Conservation (phyloP, 73 alveolate species). For the Symbiodinium natans region DNA sequence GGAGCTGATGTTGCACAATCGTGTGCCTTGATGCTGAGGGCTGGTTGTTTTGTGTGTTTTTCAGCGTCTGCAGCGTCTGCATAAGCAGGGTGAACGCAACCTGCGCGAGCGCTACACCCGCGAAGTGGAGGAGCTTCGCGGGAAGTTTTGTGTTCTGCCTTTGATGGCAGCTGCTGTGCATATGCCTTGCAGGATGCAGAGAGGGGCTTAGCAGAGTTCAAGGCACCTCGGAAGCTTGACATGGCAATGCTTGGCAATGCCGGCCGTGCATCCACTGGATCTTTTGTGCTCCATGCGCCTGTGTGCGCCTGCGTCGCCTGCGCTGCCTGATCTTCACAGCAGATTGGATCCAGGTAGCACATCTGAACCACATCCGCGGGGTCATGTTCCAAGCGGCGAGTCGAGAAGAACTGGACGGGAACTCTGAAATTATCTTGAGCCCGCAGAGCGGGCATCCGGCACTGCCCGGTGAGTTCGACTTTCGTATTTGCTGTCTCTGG, state of each 20-base stretch:
- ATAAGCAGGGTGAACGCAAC: conserved; percentile 38
- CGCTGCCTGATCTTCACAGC: too few species aligned
- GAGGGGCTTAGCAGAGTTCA: neutral
- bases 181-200: neutral
- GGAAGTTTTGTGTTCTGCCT: too few species aligned
- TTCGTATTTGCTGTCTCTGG: too few species aligned
- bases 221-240: neutral
- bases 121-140: conserved; percentile 1
- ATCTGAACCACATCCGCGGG: neutral
- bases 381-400: neutral
- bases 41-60: neutral
- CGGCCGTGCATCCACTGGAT: too few species aligned
- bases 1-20: too few species aligned
- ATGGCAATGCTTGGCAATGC: neutral
- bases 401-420: conserved; percentile 8
- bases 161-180: neutral
- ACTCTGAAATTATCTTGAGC: too few species aligned
- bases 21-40: neutral
- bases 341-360: neutral
- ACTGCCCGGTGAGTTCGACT: too few species aligned
- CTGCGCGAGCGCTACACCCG: conserved; percentile 6
- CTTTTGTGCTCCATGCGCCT: too few species aligned
- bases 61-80: neutral
- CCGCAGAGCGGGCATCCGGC: too few species aligned
- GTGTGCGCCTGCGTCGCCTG: too few species aligned